Conservation (phyloP, 2,329 filamentous ascomycete genomes). For the Hymenoscyphus infarciens region DNA sequence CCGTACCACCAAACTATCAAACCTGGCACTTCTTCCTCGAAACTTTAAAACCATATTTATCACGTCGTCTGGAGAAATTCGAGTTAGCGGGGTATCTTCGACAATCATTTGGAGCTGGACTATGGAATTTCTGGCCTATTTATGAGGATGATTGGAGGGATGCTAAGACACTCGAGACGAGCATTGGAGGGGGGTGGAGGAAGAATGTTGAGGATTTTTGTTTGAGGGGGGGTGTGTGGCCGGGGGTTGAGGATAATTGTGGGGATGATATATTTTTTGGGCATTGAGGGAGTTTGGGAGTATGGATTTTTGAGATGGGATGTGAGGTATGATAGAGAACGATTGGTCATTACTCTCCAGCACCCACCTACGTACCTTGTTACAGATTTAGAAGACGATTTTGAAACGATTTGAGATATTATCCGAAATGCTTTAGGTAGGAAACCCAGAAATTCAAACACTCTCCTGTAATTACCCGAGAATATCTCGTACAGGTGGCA, state of each 20-base stretch:
- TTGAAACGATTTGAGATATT: too few relatives aligned
- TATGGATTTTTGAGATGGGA: too few relatives aligned
- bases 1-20: slow-evolving; percentile 4
- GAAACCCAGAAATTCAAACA: too few relatives aligned
- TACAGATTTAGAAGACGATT: too few relatives aligned
- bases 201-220: slow-evolving; percentile 20
- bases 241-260: slow-evolving; percentile 11
- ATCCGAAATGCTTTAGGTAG: too few relatives aligned
- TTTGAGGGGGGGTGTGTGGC: slow-evolving; percentile 15
- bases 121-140: slow-evolving; percentile 20
- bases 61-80: slow-evolving; percentile 16
- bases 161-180: background rate
- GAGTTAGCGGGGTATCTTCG: slow-evolving; percentile 15
- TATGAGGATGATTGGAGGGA: slow-evolving; percentile 18
- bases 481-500: too few relatives aligned
- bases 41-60: slow-evolving; percentile 5
- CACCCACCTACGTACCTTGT: too few relatives aligned
- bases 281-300: background rate
- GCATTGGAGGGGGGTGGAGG: slow-evolving; percentile 5
- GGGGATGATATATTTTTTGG: background rate
- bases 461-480: too few relatives aligned
- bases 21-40: slow-evolving; percentile 14
- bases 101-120: background rate
- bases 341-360: too few relatives aligned
- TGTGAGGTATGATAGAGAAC: too few relatives aligned